A percentile compares a stretch with the other conserved stretches of the same genome.
Conservation (phyloP, 108 stramenopile species). For the Thalassiosira profunda region DNA sequence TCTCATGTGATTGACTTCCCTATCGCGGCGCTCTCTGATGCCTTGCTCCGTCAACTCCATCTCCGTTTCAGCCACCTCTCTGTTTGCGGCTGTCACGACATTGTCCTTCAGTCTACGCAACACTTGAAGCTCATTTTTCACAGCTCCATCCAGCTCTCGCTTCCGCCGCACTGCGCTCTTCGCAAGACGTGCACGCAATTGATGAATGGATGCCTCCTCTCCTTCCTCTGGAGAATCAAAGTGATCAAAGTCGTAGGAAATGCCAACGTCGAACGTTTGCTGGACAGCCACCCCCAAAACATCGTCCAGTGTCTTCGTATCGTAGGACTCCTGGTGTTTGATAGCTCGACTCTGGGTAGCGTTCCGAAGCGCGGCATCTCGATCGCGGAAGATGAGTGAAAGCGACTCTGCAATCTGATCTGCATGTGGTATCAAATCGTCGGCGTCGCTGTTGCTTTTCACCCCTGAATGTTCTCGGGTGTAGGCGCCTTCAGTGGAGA, state of each 20-base stretch:
- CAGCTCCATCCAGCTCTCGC: constrained; percentile 37
- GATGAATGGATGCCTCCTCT: constrained; percentile 54
- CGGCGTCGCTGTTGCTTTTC: constrained; percentile 3
- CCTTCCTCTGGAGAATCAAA: constrained; percentile 40
- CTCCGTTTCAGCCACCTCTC: constrained; percentile 26
- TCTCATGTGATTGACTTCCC: constrained; percentile 27
- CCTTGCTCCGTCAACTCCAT: constrained; percentile 21
- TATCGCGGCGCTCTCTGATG: constrained; percentile 17
- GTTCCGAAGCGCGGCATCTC: constrained; percentile 38
- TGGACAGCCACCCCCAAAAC: constrained; percentile 85
- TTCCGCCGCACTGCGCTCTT: constrained; percentile 83
- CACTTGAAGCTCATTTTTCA: constrained; percentile 47
- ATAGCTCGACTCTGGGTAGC: constrained; percentile 26
- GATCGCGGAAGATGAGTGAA: constrained; percentile 49
- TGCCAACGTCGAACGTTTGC: constrained; percentile 78
- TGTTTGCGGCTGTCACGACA: constrained; percentile 15
- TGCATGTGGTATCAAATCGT: constrained; percentile 16
- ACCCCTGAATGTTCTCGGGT: constrained; percentile 8
- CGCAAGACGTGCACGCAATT: constrained; percentile 77
- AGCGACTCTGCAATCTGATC: constrained; percentile 43
- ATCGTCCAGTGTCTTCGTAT: constrained; percentile 56
- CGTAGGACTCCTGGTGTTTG: constrained; percentile 48
- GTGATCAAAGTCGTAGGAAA: constrained; percentile 81
- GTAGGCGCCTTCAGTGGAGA: constrained; percentile 42
- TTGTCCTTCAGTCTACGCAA: constrained; percentile 30